Evolutionary conservation across 495 filamentous ascomycete species (phyloP).

Genomic region (Recurvomyces mirabilis): DNA sequence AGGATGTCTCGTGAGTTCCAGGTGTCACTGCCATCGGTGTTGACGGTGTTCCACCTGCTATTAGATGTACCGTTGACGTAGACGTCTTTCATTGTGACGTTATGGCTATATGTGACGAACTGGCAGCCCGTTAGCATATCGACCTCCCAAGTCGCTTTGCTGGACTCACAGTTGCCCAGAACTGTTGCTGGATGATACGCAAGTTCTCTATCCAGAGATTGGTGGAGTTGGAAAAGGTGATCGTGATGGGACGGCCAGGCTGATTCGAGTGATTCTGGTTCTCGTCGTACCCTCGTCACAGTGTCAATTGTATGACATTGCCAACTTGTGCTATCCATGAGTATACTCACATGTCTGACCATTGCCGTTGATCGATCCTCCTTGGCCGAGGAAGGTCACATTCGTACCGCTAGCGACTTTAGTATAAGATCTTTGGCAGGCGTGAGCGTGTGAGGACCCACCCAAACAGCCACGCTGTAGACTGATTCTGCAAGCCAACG

Average conservation of each 20-base stretch:
- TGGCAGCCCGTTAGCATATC: no score
- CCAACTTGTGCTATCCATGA: no score
- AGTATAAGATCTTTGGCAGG: no score
- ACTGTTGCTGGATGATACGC: constrained; percentile 35
- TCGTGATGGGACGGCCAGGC: constrained; percentile 35
- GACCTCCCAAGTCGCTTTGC: no score
- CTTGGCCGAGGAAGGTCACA: constrained; percentile 27
- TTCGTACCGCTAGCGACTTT: no score
- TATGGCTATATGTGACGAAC: constrained; percentile 30
- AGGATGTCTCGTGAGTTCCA: constrained; percentile 23
- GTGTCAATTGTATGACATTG: no score
- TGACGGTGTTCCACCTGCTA: constrained; percentile 17
- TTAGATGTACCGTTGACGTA: constrained; percentile 33
- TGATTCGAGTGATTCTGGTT: constrained; percentile 29
- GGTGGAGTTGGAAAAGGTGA: constrained; percentile 32
- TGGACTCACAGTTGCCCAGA: constrained; percentile 41
- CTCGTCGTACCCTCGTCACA: constrained; percentile 4
- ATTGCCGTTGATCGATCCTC: constrained; percentile 39
- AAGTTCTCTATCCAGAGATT: constrained; percentile 29
- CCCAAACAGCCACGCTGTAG: constrained; percentile 38
- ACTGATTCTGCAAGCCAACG: constrained; percentile 39
- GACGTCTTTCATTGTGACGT: constrained; percentile 33
- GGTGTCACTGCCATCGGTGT: constrained; percentile 23
- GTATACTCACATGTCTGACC: no score
- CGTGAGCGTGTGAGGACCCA: no score